These are phyloP conservation scores for Melocanna baccifera DNA, from an alignment of 176 grass and related monocot genomes.

Conservation along the genomic window DNA sequence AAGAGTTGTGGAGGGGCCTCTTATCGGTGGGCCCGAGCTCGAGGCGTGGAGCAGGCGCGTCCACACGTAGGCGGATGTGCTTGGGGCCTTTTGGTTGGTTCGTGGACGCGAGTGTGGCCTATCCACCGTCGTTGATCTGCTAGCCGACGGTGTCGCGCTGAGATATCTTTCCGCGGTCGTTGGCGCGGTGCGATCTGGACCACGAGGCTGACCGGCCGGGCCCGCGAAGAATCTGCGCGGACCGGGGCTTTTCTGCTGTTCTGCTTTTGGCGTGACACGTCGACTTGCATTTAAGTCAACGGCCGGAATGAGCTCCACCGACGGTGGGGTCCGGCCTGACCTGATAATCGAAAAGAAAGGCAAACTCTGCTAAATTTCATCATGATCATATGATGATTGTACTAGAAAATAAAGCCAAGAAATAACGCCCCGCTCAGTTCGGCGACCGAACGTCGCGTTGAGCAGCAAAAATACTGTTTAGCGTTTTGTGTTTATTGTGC, in stretches of 20 bases:
- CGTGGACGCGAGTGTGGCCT: neutral
- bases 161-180: neutral
- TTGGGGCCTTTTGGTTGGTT: neutral
- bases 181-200: neutral
- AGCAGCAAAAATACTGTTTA: no score
- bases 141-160: neutral
- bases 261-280: neutral
- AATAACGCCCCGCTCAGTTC: no score
- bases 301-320: neutral
- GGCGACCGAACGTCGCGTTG: no score
- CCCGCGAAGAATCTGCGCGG: neutral
- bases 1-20: neutral
- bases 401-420: no score
- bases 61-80: conserved; percentile 18
- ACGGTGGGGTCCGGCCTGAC: neutral
- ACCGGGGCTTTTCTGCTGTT: no score
- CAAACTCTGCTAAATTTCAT: neutral
- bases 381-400: neutral
- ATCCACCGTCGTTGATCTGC: neutral
- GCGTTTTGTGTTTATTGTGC: no score
- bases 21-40: neutral
- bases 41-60: neutral
- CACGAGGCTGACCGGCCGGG: neutral
- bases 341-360: neutral
- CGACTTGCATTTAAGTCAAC: neutral